Percentiles rank a stretch among this genome's conserved stretches.
phyloP scores from a whole-genome alignment of 148 eudicot genomes.

The Polygonum aviculare region DNA sequence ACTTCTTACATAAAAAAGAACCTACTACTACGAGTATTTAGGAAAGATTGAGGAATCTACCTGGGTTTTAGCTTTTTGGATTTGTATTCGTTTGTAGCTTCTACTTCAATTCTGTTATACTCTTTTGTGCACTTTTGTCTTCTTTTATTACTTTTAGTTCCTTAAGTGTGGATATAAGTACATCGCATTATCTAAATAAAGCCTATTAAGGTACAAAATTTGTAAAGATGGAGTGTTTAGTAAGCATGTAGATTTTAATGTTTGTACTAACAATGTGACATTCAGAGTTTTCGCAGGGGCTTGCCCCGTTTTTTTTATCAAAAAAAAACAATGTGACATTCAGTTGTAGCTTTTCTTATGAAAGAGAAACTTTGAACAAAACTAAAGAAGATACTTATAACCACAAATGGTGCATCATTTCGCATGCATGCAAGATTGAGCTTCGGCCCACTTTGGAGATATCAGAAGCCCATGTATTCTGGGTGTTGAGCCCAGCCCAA shows the following conservation, averaged over 20 bases:
- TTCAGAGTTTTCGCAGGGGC: too few relatives aligned
- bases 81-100: conserved; percentile 5
- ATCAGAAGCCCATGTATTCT: too few relatives aligned
- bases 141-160: not conserved
- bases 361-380: not conserved
- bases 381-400: not conserved
- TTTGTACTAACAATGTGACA: not conserved
- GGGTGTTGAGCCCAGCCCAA: too few relatives aligned
- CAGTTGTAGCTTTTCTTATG: not conserved
- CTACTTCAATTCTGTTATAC: not conserved
- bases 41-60: conserved; percentile 1
- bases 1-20: too few relatives aligned
- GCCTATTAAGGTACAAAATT: not conserved
- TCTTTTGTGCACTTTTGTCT: not conserved
- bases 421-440: too few relatives aligned
- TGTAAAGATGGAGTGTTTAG: not conserved
- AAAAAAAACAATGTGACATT: not conserved
- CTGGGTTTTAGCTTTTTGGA: not conserved
- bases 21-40: not conserved
- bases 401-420: not conserved
- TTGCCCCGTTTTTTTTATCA: too few relatives aligned
- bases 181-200: not conserved
- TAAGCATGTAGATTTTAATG: not conserved
- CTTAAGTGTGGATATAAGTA: not conserved
- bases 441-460: too few relatives aligned